phyloP scores from a whole-genome alignment of 768 basidiomycete species.

The Boletus patriciae region DNA sequence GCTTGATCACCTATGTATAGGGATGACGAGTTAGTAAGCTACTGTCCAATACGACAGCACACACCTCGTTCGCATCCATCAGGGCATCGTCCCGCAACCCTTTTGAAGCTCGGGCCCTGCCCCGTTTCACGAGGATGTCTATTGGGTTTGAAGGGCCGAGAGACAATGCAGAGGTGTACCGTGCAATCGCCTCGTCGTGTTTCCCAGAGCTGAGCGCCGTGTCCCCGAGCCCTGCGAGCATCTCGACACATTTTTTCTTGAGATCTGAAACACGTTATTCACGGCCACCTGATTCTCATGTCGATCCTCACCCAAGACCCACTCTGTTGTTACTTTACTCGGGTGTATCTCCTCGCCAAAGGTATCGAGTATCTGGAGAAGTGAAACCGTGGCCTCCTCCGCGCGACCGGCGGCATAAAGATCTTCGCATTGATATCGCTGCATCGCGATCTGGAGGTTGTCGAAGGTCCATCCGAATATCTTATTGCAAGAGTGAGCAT shows the following conservation, averaged over 20 bases:
- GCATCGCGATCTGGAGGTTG: too few species aligned
- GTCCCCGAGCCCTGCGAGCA: neutral
- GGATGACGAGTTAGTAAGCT: neutral
- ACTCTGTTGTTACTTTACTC: neutral
- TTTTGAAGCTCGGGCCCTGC: too few species aligned
- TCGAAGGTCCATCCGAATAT: too few species aligned
- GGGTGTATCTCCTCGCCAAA: neutral
- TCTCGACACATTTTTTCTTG: neutral
- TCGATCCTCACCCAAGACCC: too few species aligned
- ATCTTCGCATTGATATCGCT: too few species aligned
- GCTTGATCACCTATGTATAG: neutral
- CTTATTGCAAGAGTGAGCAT: too few species aligned
- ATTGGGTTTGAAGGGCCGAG: neutral
- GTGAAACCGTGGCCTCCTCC: neutral
- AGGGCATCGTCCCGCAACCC: too few species aligned
- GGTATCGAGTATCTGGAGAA: neutral
- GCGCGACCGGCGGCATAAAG: too few species aligned
- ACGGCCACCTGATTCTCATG: too few species aligned
- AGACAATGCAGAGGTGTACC: slow-evolving; percentile 5
- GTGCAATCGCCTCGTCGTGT: neutral
- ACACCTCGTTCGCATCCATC: too few species aligned
- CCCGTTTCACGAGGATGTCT: too few species aligned
- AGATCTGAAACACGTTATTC: neutral
- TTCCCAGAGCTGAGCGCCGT: neutral
- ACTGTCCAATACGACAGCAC: too few species aligned